These are phyloP conservation scores for Suzukiozyma palmioleophila DNA, from an alignment of 1,139 yeast genomes.

Conservation along the genomic window DNA sequence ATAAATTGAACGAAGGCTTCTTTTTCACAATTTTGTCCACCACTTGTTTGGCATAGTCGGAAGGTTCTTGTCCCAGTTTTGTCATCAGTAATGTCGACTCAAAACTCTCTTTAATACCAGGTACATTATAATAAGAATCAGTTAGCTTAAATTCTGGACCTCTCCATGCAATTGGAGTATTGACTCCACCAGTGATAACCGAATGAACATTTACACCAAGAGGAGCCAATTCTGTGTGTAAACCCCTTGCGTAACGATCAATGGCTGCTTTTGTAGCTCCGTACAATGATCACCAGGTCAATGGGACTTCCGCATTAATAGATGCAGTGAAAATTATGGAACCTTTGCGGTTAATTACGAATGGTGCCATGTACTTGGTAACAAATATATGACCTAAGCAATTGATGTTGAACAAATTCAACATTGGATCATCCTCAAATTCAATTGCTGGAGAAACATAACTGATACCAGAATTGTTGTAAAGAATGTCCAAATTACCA, in stretches of 20 bases:
- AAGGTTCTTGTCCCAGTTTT: constrained; percentile 20
- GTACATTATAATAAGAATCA: constrained; percentile 24
- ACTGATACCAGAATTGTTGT: constrained; percentile 32
- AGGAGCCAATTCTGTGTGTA: constrained; percentile 56
- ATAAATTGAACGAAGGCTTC: constrained; percentile 28
- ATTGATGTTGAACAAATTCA: constrained; percentile 27
- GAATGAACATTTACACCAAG: constrained; percentile 34
- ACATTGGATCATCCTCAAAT: constrained; percentile 21
- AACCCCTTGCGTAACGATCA: constrained; percentile 60
- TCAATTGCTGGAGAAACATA: constrained; percentile 32
- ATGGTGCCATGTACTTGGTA: constrained; percentile 29
- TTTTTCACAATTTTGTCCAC: constrained; percentile 17
- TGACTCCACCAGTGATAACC: constrained; percentile 38
- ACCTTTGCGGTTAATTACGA: constrained; percentile 30
- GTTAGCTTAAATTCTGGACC: constrained; percentile 7
- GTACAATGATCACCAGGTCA: constrained; percentile 31
- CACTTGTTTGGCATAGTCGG: constrained; percentile 28
- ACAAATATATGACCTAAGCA: constrained; percentile 35
- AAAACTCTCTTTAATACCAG: constrained; percentile 26
- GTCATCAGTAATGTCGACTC: constrained; percentile 23
- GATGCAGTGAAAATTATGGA: constrained; percentile 36
- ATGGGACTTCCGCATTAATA: constrained; percentile 31
- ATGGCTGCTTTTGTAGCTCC: constrained; percentile 58
- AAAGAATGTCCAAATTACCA: constrained; percentile 26
- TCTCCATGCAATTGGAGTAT: constrained; percentile 30